Evolutionary conservation across 164 flowering plant species (phyloP).

Genomic region (Vitis rupestris): DNA sequence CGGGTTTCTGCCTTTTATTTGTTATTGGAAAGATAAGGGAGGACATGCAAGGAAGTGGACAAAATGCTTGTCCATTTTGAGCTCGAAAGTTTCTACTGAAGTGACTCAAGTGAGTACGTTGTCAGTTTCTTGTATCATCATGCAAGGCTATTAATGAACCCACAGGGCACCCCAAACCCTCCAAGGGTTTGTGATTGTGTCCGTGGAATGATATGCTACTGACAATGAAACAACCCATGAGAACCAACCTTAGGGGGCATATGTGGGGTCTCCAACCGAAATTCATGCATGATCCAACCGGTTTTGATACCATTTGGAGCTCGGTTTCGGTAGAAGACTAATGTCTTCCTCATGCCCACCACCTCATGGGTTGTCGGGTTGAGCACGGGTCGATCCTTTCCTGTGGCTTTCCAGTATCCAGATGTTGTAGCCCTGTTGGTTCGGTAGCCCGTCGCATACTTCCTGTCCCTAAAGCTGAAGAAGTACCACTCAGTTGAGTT

Average conservation of each 20-base stretch:
- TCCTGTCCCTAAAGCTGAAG: constrained; percentile 85
- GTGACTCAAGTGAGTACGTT: too few relatives aligned
- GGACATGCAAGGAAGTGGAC: too few relatives aligned
- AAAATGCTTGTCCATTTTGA: too few relatives aligned
- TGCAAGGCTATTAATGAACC: too few relatives aligned
- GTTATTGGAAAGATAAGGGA: too few relatives aligned
- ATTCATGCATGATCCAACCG: constrained; percentile 94
- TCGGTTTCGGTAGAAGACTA: constrained; percentile 72
- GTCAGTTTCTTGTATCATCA: too few relatives aligned
- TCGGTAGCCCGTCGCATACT: constrained; percentile 74
- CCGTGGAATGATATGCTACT: too few relatives aligned
- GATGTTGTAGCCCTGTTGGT: constrained; percentile 70
- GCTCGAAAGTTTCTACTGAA: too few relatives aligned
- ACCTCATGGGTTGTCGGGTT: constrained; percentile 45
- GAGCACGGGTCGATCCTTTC: constrained; percentile 65
- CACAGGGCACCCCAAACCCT: too few relatives aligned
- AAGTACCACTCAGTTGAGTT: constrained; percentile 89
- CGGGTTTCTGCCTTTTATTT: too few relatives aligned
- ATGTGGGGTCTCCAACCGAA: constrained; percentile 65
- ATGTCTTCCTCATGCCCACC: constrained; percentile 82
- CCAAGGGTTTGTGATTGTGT: too few relatives aligned
- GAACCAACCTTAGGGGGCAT: constrained; percentile 64
- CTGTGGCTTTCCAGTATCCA: constrained; percentile 94
- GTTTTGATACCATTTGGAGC: constrained; percentile 85
- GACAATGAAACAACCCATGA: too few relatives aligned